Evolutionary conservation across 495 filamentous ascomycete species (phyloP).

Genomic region (Cercophora samala): DNA sequence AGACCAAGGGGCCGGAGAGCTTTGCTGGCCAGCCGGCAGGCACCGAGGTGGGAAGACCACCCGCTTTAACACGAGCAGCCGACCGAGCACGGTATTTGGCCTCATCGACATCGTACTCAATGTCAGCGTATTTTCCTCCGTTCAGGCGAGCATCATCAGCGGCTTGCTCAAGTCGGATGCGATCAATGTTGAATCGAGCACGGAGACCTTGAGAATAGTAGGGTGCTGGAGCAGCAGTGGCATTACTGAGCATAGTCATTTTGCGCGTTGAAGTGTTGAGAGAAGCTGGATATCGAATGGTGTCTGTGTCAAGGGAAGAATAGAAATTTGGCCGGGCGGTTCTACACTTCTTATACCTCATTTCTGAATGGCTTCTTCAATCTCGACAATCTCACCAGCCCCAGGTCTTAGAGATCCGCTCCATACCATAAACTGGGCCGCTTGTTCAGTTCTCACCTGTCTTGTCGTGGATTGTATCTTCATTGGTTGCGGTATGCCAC

Average conservation of each 20-base stretch:
- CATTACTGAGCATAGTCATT: not conserved
- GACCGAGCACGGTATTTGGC: constrained; percentile 24
- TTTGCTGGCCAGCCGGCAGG: constrained; percentile 25
- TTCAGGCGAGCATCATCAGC: constrained; percentile 4
- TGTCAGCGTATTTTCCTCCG: constrained; percentile 21
- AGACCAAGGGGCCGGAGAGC: constrained; percentile 25
- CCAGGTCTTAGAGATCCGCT: not conserved
- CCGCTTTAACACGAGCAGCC: constrained; percentile 21
- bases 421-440: not conserved
- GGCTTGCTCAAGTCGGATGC: constrained; percentile 26
- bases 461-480: too few species aligned
- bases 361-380: too few species aligned
- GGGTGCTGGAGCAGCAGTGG: not conserved
- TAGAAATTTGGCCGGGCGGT: too few species aligned
- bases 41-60: constrained; percentile 22
- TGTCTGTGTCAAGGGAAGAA: too few species aligned
- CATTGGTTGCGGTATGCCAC: not conserved
- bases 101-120: constrained; percentile 26
- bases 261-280: not conserved
- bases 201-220: constrained; percentile 31
- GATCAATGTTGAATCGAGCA: constrained; percentile 27
- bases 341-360: too few species aligned
- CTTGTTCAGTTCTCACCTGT: too few species aligned
- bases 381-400: too few species aligned
- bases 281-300: not conserved